phyloP scores from a whole-genome alignment of 345 rosid genomes.

The Eucalyptus paniculata region DNA sequence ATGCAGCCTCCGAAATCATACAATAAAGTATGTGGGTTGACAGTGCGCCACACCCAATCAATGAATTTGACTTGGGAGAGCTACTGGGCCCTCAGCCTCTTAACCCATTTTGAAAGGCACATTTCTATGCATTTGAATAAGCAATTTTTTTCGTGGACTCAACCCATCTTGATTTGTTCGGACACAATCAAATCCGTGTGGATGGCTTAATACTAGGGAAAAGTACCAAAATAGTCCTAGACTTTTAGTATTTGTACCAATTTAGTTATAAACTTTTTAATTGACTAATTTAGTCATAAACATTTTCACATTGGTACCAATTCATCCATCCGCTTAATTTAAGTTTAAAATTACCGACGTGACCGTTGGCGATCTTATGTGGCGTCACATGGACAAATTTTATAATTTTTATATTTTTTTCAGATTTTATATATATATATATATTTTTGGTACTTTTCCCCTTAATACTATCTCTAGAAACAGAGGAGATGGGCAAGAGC shows the following conservation, averaged over 20 bases:
- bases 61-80: too few relatives aligned
- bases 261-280: too few relatives aligned
- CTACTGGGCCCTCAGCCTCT: not conserved
- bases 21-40: not conserved
- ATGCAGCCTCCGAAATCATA: not conserved
- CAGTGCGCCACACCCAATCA: too few relatives aligned
- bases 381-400: fast-evolving
- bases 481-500: not conserved
- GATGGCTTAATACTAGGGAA: too few relatives aligned
- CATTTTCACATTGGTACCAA: fast-evolving
- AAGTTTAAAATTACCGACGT: fast-evolving
- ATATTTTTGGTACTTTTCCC: too few relatives aligned
- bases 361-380: fast-evolving
- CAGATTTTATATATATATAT: too few relatives aligned
- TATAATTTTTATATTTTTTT: too few relatives aligned
- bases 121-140: not conserved
- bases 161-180: fast-evolving
- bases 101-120: not conserved
- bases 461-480: not conserved
- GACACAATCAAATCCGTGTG: not conserved
- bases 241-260: too few relatives aligned
- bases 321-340: too few relatives aligned
- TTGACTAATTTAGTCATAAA: too few relatives aligned
- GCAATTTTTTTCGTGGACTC: not conserved
- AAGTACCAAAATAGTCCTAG: too few relatives aligned